These are phyloP conservation scores for Ramaria rubella DNA, from an alignment of 768 basidiomycete genomes.

Conservation along the genomic window DNA sequence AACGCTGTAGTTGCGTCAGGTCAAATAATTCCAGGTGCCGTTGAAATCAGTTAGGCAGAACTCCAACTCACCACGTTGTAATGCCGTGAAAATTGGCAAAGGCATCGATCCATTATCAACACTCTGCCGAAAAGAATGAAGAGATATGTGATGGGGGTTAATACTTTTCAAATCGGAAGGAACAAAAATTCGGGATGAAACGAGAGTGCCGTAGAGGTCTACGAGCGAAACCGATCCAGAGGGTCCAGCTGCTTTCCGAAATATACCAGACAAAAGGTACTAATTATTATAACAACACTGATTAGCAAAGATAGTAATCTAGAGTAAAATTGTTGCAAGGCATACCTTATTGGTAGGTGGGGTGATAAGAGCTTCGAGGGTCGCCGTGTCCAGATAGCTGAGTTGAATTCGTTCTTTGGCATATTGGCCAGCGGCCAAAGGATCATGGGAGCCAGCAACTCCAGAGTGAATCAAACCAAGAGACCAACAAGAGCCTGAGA, in stretches of 20 bases:
- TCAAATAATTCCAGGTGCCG: no score
- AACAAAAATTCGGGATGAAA: slow-evolving; percentile 23
- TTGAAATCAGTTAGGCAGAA: no score
- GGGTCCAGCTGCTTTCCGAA: slow-evolving; percentile 20
- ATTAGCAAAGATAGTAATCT: neutral
- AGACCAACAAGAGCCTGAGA: slow-evolving; percentile 25
- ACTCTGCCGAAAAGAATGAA: slow-evolving; percentile 17
- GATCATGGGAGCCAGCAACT: slow-evolving; percentile 17
- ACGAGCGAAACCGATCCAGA: slow-evolving; percentile 19
- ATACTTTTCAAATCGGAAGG: slow-evolving; percentile 16
- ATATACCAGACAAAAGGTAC: slow-evolving; percentile 21
- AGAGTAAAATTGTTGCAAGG: no score
- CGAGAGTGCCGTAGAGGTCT: slow-evolving; percentile 22
- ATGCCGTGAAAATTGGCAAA: slow-evolving; percentile 26
- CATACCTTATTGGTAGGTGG: slow-evolving; percentile 19
- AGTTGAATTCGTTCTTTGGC: slow-evolving; percentile 19
- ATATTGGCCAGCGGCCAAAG: slow-evolving; percentile 17
- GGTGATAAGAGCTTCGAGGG: slow-evolving; percentile 21
- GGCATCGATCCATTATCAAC: slow-evolving; percentile 20
- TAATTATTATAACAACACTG: neutral
- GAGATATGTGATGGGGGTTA: slow-evolving; percentile 20
- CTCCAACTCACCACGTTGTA: slow-evolving; percentile 25
- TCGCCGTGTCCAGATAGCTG: slow-evolving; percentile 22
- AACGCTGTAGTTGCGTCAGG: neutral
- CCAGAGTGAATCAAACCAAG: slow-evolving; percentile 22